Percentiles rank a stretch among this genome's conserved stretches.
Conservation (phyloP, 106 monocot genomes). For the Phalaenopsis equestris region DNA sequence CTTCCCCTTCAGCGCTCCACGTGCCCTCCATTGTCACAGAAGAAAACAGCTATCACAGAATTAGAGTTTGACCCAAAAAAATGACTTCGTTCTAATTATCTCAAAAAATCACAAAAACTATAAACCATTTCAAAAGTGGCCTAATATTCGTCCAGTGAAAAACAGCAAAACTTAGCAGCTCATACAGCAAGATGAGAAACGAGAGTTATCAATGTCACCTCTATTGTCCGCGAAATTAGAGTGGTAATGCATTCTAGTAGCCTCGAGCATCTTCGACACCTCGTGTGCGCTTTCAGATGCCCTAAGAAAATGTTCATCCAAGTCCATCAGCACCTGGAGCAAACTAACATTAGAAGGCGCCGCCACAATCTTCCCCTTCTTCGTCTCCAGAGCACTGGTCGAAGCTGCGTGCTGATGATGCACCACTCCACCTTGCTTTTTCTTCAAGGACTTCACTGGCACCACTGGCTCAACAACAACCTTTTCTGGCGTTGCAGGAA, state of each 20-base stretch:
- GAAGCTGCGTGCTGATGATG: slow-evolving; percentile 55
- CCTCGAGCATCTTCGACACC: slow-evolving; percentile 83
- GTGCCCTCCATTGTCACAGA: no score
- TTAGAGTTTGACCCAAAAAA: no score
- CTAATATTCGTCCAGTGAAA: no score
- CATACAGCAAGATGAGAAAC: neutral
- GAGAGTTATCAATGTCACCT: slow-evolving; percentile 23
- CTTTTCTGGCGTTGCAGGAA: slow-evolving; percentile 18
- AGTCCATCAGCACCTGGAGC: slow-evolving; percentile 42
- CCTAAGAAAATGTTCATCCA: slow-evolving; percentile 83
- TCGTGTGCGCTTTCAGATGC: slow-evolving; percentile 71
- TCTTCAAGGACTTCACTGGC: slow-evolving; percentile 19
- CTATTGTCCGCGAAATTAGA: slow-evolving; percentile 88
- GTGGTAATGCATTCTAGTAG: slow-evolving; percentile 86
- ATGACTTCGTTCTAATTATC: no score
- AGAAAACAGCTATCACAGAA: no score
- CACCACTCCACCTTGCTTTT: slow-evolving; percentile 15
- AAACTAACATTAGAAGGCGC: slow-evolving; percentile 28
- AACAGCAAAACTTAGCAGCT: neutral
- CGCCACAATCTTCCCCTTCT: slow-evolving; percentile 42
- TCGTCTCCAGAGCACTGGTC: slow-evolving; percentile 27
- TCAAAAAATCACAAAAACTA: no score
- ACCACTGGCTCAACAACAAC: slow-evolving; percentile 10
- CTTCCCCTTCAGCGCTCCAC: no score
- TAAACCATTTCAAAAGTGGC: no score